Percentiles rank a stretch among this genome's conserved stretches.
These are phyloP conservation scores for Theileria annulata DNA, from an alignment of 169 alveolate genomes.

Conservation along the genomic window DNA sequence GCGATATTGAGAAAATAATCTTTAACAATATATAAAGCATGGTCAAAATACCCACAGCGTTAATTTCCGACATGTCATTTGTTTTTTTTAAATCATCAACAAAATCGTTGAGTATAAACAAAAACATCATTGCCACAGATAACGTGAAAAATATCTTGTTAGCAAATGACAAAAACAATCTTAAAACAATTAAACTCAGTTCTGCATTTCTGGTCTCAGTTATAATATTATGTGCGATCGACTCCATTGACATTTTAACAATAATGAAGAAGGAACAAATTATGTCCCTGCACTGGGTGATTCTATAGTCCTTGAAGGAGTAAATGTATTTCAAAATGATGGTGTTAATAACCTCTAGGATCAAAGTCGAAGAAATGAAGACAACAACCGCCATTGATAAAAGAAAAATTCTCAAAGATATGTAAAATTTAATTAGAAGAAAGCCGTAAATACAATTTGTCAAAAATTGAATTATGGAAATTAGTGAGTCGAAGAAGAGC, in stretches of 20 bases:
- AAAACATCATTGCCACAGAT: conserved; percentile 12
- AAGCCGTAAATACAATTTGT: conserved; percentile 11
- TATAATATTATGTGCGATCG: conserved; percentile 34
- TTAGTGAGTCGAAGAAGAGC: conserved; percentile 35
- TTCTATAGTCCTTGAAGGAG: conserved; percentile 14
- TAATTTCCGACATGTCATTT: background rate
- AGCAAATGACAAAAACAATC: conserved; percentile 16
- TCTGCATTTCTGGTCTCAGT: conserved; percentile 49
- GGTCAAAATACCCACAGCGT: conserved; percentile 30
- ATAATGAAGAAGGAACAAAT: conserved; percentile 21
- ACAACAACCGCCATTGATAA: background rate
- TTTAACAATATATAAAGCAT: conserved; percentile 24
- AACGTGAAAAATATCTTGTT: conserved; percentile 23
- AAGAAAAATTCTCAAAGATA: background rate
- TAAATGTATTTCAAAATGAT: conserved; percentile 15
- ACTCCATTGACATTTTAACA: conserved; percentile 31
- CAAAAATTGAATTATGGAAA: conserved; percentile 23
- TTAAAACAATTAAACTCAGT: conserved; percentile 27
- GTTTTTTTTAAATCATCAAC: conserved; percentile 12
- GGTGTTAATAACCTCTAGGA: conserved; percentile 39
- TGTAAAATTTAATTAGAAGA: background rate
- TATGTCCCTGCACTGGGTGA: conserved; percentile 29
- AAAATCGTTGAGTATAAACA: conserved; percentile 29
- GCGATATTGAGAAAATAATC: conserved; percentile 33
- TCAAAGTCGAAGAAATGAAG: background rate